These are phyloP conservation scores for Xylariaceae sp. DNA, from an alignment of 2,329 filamentous ascomycete genomes.

Conservation along the genomic window DNA sequence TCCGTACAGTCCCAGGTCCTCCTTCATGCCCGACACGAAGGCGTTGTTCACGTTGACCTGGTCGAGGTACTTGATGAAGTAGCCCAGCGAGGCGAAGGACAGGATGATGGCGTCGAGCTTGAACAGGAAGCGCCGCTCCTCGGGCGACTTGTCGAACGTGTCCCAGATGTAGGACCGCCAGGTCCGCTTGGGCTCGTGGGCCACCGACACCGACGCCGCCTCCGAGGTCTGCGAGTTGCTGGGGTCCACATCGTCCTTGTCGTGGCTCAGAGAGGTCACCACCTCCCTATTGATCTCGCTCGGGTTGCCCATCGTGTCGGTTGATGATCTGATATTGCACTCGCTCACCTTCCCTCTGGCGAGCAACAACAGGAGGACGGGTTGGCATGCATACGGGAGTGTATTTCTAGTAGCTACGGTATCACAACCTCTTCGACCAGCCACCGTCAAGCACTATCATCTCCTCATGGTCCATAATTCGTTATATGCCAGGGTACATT, in stretches of 20 bases:
- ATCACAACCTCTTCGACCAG: too few species aligned
- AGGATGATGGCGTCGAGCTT: conserved; percentile 35
- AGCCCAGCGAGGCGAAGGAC: conserved; percentile 32
- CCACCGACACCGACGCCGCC: conserved; percentile 8
- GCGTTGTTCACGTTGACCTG: conserved; percentile 33
- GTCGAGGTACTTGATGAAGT: conserved; percentile 35
- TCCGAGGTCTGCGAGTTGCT: conserved; percentile 1
- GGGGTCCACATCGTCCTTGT: not conserved
- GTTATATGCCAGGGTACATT: conserved; percentile 6
- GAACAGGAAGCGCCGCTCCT: conserved; percentile 33
- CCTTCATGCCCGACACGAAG: conserved; percentile 39
- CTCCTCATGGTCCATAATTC: too few species aligned
- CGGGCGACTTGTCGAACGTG: conserved; percentile 34
- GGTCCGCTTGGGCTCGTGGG: conserved; percentile 25
- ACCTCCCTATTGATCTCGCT: too few species aligned
- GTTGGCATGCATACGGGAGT: too few species aligned
- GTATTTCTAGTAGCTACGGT: too few species aligned
- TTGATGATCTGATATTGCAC: too few species aligned
- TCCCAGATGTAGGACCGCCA: conserved; percentile 45
- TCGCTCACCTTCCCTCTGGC: too few species aligned
- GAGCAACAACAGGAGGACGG: too few species aligned
- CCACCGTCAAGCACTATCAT: too few species aligned
- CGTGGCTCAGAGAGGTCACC: not conserved
- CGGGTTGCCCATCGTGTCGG: too few species aligned
- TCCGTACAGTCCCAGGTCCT: conserved; percentile 31